These are phyloP conservation scores for Dalbergia oliveri DNA, from an alignment of 306 rosid genomes.

Conservation along the genomic window DNA sequence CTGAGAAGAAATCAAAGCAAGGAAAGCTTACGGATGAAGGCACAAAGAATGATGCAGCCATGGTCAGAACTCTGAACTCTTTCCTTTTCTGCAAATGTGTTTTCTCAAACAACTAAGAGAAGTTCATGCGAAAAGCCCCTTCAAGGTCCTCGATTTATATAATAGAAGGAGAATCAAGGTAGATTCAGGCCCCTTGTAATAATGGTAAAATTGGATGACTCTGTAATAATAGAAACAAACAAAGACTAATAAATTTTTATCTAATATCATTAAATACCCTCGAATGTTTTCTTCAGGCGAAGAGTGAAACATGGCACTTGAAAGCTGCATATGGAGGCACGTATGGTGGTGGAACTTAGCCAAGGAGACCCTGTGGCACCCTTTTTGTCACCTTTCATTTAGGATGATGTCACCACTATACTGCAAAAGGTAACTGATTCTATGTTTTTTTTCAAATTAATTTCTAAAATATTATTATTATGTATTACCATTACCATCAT, in stretches of 20 bases:
- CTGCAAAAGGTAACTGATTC: slow-evolving; percentile 26
- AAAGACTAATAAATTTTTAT: slow-evolving; percentile 56
- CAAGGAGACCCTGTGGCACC: slow-evolving; percentile 36
- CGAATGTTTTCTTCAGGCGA: slow-evolving; percentile 47
- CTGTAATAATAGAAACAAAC: slow-evolving; percentile 56
- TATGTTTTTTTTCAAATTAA: not conserved
- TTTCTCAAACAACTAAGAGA: slow-evolving; percentile 48
- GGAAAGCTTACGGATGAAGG: slow-evolving; percentile 77
- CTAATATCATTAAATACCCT: slow-evolving; percentile 35
- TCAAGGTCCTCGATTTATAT: slow-evolving; percentile 65
- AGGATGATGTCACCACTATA: slow-evolving; percentile 49
- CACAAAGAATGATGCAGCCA: slow-evolving; percentile 85
- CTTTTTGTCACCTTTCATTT: slow-evolving; percentile 55
- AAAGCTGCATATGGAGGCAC: slow-evolving; percentile 69
- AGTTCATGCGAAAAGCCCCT: slow-evolving; percentile 37
- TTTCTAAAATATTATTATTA: not conserved
- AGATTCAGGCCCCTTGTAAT: slow-evolving; percentile 30
- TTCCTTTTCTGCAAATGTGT: not conserved
- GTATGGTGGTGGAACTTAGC: slow-evolving; percentile 61
- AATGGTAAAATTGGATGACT: slow-evolving; percentile 39
- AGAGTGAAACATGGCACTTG: slow-evolving; percentile 58
- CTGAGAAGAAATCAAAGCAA: not conserved
- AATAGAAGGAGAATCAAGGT: not conserved
- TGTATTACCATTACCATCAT: slow-evolving; percentile 7
- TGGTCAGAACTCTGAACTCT: slow-evolving; percentile 51